A percentile compares a stretch with the other conserved stretches of the same genome.
Evolutionary conservation across 2,329 filamentous ascomycete genomes (phyloP).

Genomic region (Talaromyces marneffei): DNA sequence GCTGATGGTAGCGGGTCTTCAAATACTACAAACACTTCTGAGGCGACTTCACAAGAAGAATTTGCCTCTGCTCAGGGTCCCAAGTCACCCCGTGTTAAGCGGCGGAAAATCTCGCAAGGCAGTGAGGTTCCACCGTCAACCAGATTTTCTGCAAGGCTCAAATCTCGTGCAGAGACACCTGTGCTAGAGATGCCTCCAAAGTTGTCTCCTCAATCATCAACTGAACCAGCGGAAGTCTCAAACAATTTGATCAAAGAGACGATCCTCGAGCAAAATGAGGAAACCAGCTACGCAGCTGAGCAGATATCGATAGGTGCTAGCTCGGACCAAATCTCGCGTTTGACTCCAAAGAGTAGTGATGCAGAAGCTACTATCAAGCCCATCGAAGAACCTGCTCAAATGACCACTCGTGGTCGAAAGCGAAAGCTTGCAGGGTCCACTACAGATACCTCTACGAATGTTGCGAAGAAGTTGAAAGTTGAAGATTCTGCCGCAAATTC

Average conservation of each 20-base stretch:
- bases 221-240: neutral
- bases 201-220: slow-evolving; percentile 1
- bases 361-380: neutral
- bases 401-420: slow-evolving; percentile 8
- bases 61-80: slow-evolving; percentile 15
- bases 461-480: slow-evolving; percentile 27
- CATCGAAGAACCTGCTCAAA: neutral
- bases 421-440: slow-evolving; percentile 2
- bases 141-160: slow-evolving; percentile 31
- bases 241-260: neutral
- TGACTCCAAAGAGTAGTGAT: neutral
- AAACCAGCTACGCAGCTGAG: neutral
- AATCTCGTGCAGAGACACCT: slow-evolving; percentile 19
- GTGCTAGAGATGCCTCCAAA: slow-evolving; percentile 10
- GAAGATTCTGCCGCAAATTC: slow-evolving; percentile 15
- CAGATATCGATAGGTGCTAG: neutral
- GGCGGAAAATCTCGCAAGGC: slow-evolving; percentile 23
- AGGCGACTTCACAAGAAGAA: neutral
- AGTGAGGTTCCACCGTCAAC: slow-evolving; percentile 31
- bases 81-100: slow-evolving; percentile 29
- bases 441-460: neutral
- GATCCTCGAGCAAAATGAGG: neutral
- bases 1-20: slow-evolving; percentile 9
- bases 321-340: neutral
- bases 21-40: neutral